Percentiles rank a stretch among this genome's conserved stretches.
phyloP scores from a whole-genome alignment of 225 moss, liverwort and hornwort species.

The Marchantia paleacea region DNA sequence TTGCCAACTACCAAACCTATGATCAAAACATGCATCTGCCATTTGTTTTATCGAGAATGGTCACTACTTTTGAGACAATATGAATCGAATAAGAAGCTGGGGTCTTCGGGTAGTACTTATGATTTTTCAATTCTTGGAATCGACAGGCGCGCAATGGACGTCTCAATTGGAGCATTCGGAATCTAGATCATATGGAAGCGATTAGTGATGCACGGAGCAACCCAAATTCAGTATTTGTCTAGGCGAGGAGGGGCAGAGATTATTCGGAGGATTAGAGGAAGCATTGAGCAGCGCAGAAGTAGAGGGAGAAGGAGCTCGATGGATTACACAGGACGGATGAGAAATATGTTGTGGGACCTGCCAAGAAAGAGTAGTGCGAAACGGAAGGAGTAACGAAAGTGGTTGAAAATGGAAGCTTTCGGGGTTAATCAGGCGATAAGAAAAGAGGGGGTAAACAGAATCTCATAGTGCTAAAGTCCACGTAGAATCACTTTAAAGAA shows the following conservation, averaged over 20 bases:
- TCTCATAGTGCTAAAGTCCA: not conserved
- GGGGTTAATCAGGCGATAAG: not conserved
- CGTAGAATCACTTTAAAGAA: conserved; percentile 9
- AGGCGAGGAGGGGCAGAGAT: too few species aligned
- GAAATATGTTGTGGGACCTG: not conserved
- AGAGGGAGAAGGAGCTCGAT: not conserved
- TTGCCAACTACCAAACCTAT: not conserved
- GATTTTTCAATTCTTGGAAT: not conserved
- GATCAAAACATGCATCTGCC: too few species aligned
- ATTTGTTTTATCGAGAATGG: not conserved
- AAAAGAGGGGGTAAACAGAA: not conserved
- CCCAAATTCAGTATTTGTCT: not conserved
- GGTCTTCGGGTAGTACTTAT: not conserved
- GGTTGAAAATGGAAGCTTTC: not conserved
- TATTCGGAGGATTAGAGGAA: not conserved
- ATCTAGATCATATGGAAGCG: not conserved
- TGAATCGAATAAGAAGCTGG: conserved; percentile 1
- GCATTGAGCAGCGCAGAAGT: not conserved
- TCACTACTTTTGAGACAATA: not conserved
- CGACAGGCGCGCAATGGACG: not conserved
- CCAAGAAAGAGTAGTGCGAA: not conserved
- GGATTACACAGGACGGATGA: not conserved
- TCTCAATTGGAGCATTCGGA: not conserved
- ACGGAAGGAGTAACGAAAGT: not conserved
- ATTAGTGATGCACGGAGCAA: not conserved